Evolutionary conservation across 2,329 filamentous ascomycete species (phyloP), one percentile per base, ranked within the genome.

Genomic region (Elsinoe fawcettii): DNA sequence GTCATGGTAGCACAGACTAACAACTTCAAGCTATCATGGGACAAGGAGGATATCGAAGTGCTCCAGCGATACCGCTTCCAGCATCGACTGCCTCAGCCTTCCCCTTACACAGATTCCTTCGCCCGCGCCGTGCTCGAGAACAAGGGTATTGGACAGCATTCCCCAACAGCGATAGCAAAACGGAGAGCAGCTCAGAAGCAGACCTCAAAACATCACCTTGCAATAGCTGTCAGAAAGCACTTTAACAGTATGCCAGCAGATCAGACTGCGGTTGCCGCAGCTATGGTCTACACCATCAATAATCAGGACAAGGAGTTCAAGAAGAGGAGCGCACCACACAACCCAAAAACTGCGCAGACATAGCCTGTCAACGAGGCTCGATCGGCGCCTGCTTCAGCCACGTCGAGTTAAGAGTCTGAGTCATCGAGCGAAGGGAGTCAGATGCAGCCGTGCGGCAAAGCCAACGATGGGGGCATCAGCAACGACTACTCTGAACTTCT

Each of bases 261-360:
- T 62, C 89, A 95, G 74, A 90, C 85, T 67, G 88, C 93, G 65
- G 84, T 90, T 62, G 86, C 93, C 57, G 86, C 90, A 57, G 86
- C 87, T 62, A 83, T 90, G 67, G 76, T 90, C 60, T 88, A 89
- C 76, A 86, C 83, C 66, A 78, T 88, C 27, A 77, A 79, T 66
- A 80, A 78, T 62, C 77, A 83, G 60, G 80, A 80, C 71, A 74
- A 68, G 67, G 64, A 20, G 32, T 53, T 53, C 18, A 53, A 34
- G 32, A 53, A 34, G 32, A 30, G 49, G 18, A 53, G 49, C 20
- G 16, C 49, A 22, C 49, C 49, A 12, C 32, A 37, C 49, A 53
- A 39, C 5, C 25, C 3, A n/a, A 53, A 53, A 27, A 34, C 49
- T 12, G 32, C 20, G 8, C 25, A 25, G 49, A 53, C 49, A 11